Base-by-base conservation (phyloP, 2,329 filamentous ascomycete species). In the Fusarium kyushuense region DNA sequence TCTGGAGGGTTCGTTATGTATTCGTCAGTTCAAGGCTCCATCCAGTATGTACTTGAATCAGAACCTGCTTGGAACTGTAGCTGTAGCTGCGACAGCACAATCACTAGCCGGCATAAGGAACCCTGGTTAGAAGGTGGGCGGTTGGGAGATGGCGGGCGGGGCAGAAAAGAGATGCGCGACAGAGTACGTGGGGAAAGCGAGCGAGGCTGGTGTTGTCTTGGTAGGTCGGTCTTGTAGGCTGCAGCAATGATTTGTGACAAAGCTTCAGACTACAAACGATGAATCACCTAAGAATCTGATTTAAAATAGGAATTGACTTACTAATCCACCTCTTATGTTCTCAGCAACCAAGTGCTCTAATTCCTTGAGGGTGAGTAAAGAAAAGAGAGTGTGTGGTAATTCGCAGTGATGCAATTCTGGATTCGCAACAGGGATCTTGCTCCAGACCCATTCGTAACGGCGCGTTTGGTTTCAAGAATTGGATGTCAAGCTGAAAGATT, bases 1-100 rank as follows among this genome's bases (percentile, higher is more conserved):
- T 13, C 46, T 42, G 36, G 36, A 38, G 49, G 27, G 49, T 69
- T 69, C 40, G 54, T 69, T 69, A 70, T 69, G 62, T 69, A 69
- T 67, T 49, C 40, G 57, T 61, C 56, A 52, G 42, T 57, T 52
- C 54, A 52, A 54, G 40, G 25, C 47, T 40, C 38, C n/a, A n/a
- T 8, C 23, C 23, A 23, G 38, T 41, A 41, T 41, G 47, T 19
- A 38, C 33, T 38, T 36, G 47, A 52, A 58, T 58, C 58, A 52
- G 53, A 38, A 25, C 35, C 56, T 66, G 62, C 40, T 51, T 45
- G 55, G 16, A 58, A 30, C 55, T 54, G 32, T 33, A 58, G 23
- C 23, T 45, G 12, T 67, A 69, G 52, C 49, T 63, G 62, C 49
- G 53, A 59, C 66, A 55, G 66, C 60, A 67, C 54, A 59, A 60